Evolutionary conservation across 768 basidiomycete species (phyloP).

Genomic region (Russula ochroleuca): DNA sequence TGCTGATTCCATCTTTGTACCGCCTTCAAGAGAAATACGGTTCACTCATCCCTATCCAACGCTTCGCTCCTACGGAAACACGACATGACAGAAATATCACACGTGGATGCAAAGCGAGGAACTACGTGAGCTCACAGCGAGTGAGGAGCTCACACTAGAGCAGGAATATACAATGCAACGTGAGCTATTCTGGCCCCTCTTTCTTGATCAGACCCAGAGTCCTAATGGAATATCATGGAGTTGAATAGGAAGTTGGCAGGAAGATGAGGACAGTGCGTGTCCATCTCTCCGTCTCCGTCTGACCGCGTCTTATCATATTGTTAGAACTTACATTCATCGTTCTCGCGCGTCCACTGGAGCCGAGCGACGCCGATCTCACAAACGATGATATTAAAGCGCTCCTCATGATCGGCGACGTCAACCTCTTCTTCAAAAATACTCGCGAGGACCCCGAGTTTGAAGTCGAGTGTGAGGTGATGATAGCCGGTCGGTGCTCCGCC

Average conservation of each 20-base stretch:
- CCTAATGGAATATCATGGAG: neutral
- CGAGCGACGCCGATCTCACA: slow-evolving; percentile 14
- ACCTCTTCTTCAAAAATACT: slow-evolving; percentile 72
- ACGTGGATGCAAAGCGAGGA: slow-evolving; percentile 81
- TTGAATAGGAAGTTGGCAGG: slow-evolving; percentile 70
- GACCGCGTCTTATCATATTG: neutral
- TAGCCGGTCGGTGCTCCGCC: slow-evolving; percentile 57
- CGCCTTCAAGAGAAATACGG: neutral
- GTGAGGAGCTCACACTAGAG: slow-evolving; percentile 73
- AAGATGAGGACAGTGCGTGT: slow-evolving; percentile 72
- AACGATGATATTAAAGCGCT: slow-evolving; percentile 36
- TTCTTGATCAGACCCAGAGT: neutral
- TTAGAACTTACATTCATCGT: slow-evolving; percentile 88
- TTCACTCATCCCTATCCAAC: neutral
- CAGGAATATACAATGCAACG: slow-evolving; percentile 91
- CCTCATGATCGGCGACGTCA: slow-evolving; percentile 90
- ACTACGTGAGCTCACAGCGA: slow-evolving; percentile 73
- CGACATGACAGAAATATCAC: slow-evolving; percentile 63
- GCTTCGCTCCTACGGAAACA: neutral
- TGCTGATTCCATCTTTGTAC: slow-evolving; percentile 5
- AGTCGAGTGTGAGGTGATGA: slow-evolving; percentile 90
- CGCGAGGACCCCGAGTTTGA: slow-evolving; percentile 43
- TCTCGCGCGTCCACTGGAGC: slow-evolving; percentile 44
- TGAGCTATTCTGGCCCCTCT: slow-evolving; percentile 34
- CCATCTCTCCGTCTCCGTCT: neutral